Evolutionary conservation across 306 rosid species (phyloP).

Genomic region (Medicago ruthenica): DNA sequence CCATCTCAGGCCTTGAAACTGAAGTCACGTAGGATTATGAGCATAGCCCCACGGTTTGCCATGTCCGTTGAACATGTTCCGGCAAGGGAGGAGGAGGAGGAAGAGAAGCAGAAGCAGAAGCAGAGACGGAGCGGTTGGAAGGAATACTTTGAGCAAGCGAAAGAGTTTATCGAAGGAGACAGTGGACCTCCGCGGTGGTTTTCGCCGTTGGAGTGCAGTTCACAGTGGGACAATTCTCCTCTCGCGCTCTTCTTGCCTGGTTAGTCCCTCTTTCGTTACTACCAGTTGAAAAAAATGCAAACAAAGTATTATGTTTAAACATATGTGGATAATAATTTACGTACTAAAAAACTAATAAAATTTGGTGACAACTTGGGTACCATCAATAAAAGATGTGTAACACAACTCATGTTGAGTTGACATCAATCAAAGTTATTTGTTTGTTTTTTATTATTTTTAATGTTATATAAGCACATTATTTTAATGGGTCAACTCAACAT

Average conservation of each 20-base stretch:
- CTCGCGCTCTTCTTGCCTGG: conserved; percentile 83
- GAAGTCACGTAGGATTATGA: conserved; percentile 24
- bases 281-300: neutral
- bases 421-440: no score
- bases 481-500: no score
- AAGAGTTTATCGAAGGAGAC: conserved; percentile 54
- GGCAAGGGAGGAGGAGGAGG: conserved; percentile 13
- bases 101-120: no score
- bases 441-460: no score
- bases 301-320: no score
- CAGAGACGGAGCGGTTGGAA: conserved; percentile 42
- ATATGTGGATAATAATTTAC: no score
- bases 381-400: no score
- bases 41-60: conserved; percentile 36
- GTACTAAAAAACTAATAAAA: no score
- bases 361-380: no score
- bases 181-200: conserved; percentile 92
- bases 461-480: no score
- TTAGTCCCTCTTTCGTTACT: conserved; percentile 19
- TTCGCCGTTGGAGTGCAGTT: conserved; percentile 70
- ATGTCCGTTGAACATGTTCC: conserved; percentile 43
- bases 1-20: conserved; percentile 12
- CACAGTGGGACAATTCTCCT: conserved; percentile 60
- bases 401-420: no score
- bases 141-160: conserved; percentile 59